Percentiles rank a stretch among this genome's conserved stretches.
Evolutionary conservation across 495 filamentous ascomycete species (phyloP).

Genomic region (Amniculicola lignicola): DNA sequence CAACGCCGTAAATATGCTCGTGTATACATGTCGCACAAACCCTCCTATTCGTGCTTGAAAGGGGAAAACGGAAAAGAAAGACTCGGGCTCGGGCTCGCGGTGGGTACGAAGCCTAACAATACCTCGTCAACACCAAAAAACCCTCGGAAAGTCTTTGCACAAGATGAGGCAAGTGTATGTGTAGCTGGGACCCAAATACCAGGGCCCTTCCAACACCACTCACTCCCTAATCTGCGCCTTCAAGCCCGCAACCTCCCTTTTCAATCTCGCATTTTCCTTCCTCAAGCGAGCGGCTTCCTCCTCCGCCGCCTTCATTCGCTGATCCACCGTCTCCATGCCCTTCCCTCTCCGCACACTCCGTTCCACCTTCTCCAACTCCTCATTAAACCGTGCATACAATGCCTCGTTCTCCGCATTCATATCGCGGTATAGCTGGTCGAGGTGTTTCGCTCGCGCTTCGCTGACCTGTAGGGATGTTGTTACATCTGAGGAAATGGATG

Average conservation of each 20-base stretch:
- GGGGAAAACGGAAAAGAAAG: too few species aligned
- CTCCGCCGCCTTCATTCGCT: slow-evolving; percentile 60
- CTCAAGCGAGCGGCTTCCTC: slow-evolving; percentile 69
- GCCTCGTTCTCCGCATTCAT: slow-evolving; percentile 90
- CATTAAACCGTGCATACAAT: slow-evolving; percentile 88
- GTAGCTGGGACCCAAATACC: too few species aligned
- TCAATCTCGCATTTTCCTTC: slow-evolving; percentile 72
- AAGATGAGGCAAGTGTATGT: too few species aligned
- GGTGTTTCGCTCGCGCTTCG: slow-evolving; percentile 73
- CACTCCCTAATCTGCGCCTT: slow-evolving; percentile 36
- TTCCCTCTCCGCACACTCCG: slow-evolving; percentile 69
- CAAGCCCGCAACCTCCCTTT: slow-evolving; percentile 53
- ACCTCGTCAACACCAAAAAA: too few species aligned
- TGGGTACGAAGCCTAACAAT: too few species aligned
- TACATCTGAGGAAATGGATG: slow-evolving; percentile 62
- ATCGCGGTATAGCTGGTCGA: slow-evolving; percentile 88
- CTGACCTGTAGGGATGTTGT: slow-evolving; percentile 65
- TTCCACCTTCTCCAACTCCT: slow-evolving; percentile 79
- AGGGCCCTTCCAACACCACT: slow-evolving; percentile 7
- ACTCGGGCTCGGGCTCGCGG: too few species aligned
- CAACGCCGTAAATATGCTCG: too few species aligned
- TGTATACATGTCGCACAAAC: too few species aligned
- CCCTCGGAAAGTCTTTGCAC: too few species aligned
- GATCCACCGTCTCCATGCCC: slow-evolving; percentile 68
- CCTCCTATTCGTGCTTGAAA: too few species aligned